Conservation (phyloP, 73 alveolate genomes). For the Blepharisma stoltei region DNA sequence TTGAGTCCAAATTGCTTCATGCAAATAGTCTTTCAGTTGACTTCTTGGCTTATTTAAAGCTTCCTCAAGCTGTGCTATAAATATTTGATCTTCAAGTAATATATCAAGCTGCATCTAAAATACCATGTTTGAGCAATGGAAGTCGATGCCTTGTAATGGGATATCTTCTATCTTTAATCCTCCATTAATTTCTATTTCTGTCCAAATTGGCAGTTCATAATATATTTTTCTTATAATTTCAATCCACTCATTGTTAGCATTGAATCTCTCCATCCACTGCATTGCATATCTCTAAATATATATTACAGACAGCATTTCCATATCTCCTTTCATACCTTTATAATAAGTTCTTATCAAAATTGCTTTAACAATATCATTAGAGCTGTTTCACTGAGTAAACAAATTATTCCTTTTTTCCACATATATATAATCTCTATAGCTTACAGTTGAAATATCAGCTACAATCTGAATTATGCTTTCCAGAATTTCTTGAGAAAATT, state of each 20-base stretch:
- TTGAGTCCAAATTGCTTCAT: too few relatives aligned
- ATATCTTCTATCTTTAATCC: neutral
- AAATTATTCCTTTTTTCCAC: neutral
- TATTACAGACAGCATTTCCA: neutral
- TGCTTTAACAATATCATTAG: neutral
- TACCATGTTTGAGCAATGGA: slow-evolving; percentile 7
- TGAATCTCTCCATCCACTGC: neutral
- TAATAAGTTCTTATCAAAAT: neutral
- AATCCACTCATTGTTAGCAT: neutral
- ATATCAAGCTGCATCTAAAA: neutral
- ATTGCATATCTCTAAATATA: neutral
- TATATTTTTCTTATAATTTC: neutral
- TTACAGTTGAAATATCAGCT: neutral
- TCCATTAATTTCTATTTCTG: neutral
- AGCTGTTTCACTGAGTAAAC: neutral
- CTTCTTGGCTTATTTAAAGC: too few relatives aligned
- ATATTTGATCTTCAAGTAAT: too few relatives aligned
- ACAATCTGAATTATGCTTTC: slow-evolving; percentile 16
- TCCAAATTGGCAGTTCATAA: too few relatives aligned
- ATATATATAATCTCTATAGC: neutral
- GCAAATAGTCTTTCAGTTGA: too few relatives aligned
- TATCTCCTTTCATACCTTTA: slow-evolving; percentile 25
- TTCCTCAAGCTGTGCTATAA: too few relatives aligned
- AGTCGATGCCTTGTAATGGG: neutral
- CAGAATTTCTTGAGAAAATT: slow-evolving; percentile 17